These are phyloP conservation scores for Podospora tetraspora DNA, from an alignment of 495 filamentous ascomycete species.

Conservation along the genomic window DNA sequence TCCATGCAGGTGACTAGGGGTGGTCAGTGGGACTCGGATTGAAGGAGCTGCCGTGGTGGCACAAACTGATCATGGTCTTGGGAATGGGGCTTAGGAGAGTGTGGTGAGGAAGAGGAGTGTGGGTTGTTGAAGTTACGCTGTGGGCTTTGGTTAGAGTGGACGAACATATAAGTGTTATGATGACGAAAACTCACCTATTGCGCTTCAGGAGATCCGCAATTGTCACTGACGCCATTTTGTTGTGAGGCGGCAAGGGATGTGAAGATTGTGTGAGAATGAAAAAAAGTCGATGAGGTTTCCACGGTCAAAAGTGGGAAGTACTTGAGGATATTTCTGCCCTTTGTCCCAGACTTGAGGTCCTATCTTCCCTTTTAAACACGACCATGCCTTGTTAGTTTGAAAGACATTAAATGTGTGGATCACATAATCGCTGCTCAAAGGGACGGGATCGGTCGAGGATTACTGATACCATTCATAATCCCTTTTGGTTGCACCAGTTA, in stretches of 20 bases:
- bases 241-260: background rate
- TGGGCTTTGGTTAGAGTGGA: background rate
- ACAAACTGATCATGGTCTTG: constrained; percentile 11
- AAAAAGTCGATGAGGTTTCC: background rate
- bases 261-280: background rate
- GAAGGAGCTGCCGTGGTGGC: background rate
- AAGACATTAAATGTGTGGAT: too few relatives aligned
- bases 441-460: background rate
- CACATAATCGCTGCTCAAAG: background rate
- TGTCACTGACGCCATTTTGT: constrained; percentile 1
- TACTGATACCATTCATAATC: background rate
- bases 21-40: background rate
- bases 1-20: constrained; percentile 24
- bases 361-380: background rate
- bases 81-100: background rate
- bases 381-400: too few relatives aligned
- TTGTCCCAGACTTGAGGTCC: background rate
- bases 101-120: constrained; percentile 5
- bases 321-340: background rate
- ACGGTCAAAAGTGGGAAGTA: background rate
- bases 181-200: constrained; percentile 5
- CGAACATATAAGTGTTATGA: background rate
- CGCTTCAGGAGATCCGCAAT: constrained; percentile 14
- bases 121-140: constrained; percentile 4
- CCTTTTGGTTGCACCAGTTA: background rate